Conservation (phyloP, 768 basidiomycete species). For the Lepiota venenata region DNA sequence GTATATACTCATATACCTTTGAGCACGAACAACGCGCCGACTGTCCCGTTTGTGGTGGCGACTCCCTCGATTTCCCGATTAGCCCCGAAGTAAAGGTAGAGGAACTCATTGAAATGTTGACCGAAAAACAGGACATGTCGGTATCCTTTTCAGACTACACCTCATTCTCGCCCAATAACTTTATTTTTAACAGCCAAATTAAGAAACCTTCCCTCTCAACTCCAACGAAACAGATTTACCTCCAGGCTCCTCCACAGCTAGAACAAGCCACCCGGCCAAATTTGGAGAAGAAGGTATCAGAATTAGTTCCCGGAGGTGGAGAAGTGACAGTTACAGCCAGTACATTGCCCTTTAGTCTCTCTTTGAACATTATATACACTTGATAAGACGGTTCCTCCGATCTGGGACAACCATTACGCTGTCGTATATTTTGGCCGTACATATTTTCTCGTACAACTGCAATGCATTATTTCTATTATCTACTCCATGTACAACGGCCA, state of each 20-base stretch:
- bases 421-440: background rate
- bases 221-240: conserved; percentile 75
- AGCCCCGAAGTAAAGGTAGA: conserved; percentile 78
- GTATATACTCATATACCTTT: conserved; percentile 96
- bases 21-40: conserved; percentile 90
- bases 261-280: conserved; percentile 90
- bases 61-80: conserved; percentile 72
- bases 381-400: background rate
- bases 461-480: background rate
- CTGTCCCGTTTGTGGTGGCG: conserved; percentile 97
- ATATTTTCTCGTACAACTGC: background rate
- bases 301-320: conserved; percentile 72
- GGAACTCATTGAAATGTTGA: conserved; percentile 80
- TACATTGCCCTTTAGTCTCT: conserved; percentile 83
- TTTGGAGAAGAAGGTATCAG: conserved; percentile 79
- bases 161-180: background rate
- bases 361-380: conserved; percentile 58
- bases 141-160: conserved; percentile 23
- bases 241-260: conserved; percentile 91
- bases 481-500: background rate
- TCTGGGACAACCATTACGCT: background rate
- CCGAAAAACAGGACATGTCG: conserved; percentile 89
- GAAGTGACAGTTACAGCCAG: conserved; percentile 88
- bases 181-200: conserved; percentile 67
- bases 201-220: conserved; percentile 92